These are phyloP conservation scores for Penicillium bovifimosum DNA, from an alignment of 495 filamentous ascomycete species.

Conservation along the genomic window DNA sequence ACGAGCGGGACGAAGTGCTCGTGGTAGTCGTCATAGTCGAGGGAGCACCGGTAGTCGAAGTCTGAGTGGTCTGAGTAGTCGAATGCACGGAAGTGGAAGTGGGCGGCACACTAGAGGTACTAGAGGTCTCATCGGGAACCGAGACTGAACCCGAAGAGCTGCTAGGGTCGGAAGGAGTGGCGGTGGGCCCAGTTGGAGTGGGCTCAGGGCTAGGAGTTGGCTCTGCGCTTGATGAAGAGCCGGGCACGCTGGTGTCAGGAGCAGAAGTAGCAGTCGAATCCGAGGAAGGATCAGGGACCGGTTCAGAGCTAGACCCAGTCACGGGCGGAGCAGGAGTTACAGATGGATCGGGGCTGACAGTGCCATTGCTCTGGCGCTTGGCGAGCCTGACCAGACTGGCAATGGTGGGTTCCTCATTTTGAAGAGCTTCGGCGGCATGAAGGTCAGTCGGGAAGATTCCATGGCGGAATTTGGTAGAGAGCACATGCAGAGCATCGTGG, in stretches of 20 bases:
- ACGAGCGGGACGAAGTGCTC: conserved; percentile 26
- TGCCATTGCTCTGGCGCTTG: conserved; percentile 37
- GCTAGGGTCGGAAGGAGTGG: conserved; percentile 8
- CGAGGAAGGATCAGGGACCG: not conserved
- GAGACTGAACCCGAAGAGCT: conserved; percentile 3
- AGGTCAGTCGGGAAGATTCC: conserved; percentile 47
- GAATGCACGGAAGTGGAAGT: conserved; percentile 11
- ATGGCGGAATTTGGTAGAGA: conserved; percentile 46
- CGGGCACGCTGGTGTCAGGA: not conserved
- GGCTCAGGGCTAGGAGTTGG: not conserved
- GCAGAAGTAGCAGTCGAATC: not conserved
- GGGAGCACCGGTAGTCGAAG: conserved; percentile 33
- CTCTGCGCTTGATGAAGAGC: conserved; percentile 1
- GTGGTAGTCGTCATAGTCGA: conserved; percentile 40
- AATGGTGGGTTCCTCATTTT: conserved; percentile 41
- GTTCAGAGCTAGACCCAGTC: conserved; percentile 6
- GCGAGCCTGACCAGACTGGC: conserved; percentile 40
- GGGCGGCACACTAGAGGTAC: conserved; percentile 2
- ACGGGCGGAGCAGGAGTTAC: conserved; percentile 8
- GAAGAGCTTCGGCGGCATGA: conserved; percentile 42
- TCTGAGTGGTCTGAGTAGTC: conserved; percentile 1
- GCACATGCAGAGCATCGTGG: conserved; percentile 46
- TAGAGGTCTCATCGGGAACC: conserved; percentile 1
- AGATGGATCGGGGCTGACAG: conserved; percentile 15
- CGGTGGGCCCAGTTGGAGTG: not conserved